These are phyloP conservation scores for Tolypocladium paradoxum DNA, from an alignment of 2,329 filamentous ascomycete species.

Conservation along the genomic window DNA sequence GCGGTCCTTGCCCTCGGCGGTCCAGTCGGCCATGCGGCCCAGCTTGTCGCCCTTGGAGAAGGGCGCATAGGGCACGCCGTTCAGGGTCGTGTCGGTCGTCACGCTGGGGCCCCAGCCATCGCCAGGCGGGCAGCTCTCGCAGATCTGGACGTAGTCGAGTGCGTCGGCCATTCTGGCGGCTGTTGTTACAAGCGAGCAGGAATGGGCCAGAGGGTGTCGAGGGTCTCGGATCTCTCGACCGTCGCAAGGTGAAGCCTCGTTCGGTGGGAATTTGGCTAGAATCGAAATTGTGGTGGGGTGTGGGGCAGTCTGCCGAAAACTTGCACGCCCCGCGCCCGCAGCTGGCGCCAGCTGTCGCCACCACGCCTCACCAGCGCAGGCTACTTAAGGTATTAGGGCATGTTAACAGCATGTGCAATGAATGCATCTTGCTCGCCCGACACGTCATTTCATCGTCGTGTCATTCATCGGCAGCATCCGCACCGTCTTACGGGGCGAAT, in stretches of 20 bases:
- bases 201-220: constrained; percentile 3
- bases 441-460: background rate
- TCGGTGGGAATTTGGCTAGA: constrained; percentile 21
- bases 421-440: background rate
- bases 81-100: constrained; percentile 75
- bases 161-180: constrained; percentile 37
- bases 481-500: background rate
- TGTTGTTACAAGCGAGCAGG: background rate
- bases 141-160: constrained; percentile 50
- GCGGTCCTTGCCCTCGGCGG: constrained; percentile 77
- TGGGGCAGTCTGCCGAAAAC: constrained; percentile 18
- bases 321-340: constrained; percentile 16
- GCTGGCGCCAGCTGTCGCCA: background rate
- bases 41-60: constrained; percentile 99
- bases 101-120: constrained; percentile 82
- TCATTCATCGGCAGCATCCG: background rate
- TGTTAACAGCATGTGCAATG: background rate
- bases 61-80: constrained; percentile 93
- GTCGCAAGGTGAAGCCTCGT: constrained; percentile 9
- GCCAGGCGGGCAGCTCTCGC: constrained; percentile 60
- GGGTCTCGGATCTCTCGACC: background rate
- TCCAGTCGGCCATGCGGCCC: constrained; percentile 99
- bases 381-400: background rate
- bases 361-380: background rate
- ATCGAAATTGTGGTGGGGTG: constrained; percentile 34